Evolutionary conservation across 306 rosid genomes (phyloP).

Genomic region (Alnus glutinosa): DNA sequence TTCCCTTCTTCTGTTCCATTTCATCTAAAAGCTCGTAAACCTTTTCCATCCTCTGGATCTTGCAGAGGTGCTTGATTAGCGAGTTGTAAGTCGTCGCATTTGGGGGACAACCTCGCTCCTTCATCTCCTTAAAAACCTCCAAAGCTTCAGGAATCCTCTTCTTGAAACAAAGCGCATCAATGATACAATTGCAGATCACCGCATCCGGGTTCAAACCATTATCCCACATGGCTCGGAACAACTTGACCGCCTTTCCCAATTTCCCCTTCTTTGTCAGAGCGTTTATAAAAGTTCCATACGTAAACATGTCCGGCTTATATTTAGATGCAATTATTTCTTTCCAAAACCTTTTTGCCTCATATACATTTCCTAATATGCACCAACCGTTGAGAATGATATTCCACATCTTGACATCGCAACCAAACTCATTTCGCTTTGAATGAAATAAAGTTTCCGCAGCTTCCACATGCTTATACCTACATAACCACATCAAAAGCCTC

Average conservation of each 20-base stretch:
- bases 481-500: constrained; percentile 66
- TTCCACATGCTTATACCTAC: constrained; percentile 73
- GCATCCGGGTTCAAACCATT: constrained; percentile 53
- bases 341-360: constrained; percentile 78
- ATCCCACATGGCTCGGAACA: constrained; percentile 71
- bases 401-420: constrained; percentile 58
- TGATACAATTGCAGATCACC: constrained; percentile 68
- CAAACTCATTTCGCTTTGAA: constrained; percentile 40
- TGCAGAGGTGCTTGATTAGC: constrained; percentile 62
- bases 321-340: constrained; percentile 56
- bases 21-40: constrained; percentile 62
- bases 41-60: constrained; percentile 57
- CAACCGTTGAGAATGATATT: constrained; percentile 78
- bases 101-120: constrained; percentile 42
- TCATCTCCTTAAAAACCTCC: constrained; percentile 59
- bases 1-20: constrained; percentile 57
- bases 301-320: constrained; percentile 64
- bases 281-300: constrained; percentile 62
- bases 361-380: constrained; percentile 71
- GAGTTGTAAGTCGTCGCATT: constrained; percentile 72
- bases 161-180: constrained; percentile 87
- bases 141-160: constrained; percentile 79
- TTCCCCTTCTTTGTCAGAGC: constrained; percentile 77
- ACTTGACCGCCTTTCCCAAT: constrained; percentile 58
- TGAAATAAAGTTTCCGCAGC: constrained; percentile 71